Base-by-base conservation (phyloP, 768 basidiomycete species). In the Dioszegia aurantiaca region DNA sequence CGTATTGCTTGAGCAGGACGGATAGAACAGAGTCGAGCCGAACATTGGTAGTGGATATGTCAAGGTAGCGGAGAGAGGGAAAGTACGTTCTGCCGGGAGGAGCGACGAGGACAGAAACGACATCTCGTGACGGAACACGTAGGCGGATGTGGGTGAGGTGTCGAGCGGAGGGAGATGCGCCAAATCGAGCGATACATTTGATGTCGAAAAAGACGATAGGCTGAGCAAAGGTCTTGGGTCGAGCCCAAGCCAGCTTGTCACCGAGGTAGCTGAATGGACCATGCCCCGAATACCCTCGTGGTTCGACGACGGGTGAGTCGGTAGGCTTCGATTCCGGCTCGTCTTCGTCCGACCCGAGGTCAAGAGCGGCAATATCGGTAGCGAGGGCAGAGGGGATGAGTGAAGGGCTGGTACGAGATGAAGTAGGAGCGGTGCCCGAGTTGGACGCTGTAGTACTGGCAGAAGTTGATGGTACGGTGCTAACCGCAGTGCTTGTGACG, bases 201-300 rank as follows among this genome's bases (percentile, higher is more conserved):
- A 70, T 69, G 42, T 76, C 82, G 73, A 88, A 88, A 77, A 92
- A 90, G 2, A 90, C 88, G 62, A 95, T 81, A 0, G 92, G 92
- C 68, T 94, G 92, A 1, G 91, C 92, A 53, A 80, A 80, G 8
- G 68, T 64, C 39, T 72, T 73, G 0, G 76, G 74, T 58, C 65
- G 70, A 1, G 63, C 55, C 44, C 57, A 56, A 8, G 61, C 61
- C 46, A 78, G 41, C 31, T 65, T 67, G 17, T 72, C 72, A 53
- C 63, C 63, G 3, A 78, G 55, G 56, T 73, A 77, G 0, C 69
- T 66, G 48, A 78, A 77, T 3, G 77, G 77, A 1, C 77, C 76
- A 46, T 72, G 72, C 16, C 73, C 70, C 0, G 74, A 63, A 41
- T 74, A 75, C 1, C 68, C 66, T 23, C 65, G 60, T 5, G 60